These are phyloP conservation scores for Fusarium pseudocircinatum DNA, from an alignment of 2,329 filamentous ascomycete species.

Conservation along the genomic window DNA sequence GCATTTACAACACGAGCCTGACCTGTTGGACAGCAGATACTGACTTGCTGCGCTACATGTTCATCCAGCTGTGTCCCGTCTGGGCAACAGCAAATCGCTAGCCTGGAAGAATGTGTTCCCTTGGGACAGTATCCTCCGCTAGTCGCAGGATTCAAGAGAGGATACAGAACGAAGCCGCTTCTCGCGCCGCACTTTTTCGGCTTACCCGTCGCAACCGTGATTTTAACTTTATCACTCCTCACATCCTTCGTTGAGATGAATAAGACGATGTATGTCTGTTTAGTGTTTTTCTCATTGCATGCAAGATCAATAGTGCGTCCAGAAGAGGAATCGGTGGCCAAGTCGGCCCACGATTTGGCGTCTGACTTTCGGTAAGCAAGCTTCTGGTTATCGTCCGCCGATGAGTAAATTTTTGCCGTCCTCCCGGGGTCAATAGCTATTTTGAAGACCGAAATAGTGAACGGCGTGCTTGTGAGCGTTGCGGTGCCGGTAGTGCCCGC, in stretches of 20 bases:
- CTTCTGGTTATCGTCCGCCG: neutral
- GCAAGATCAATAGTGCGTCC: neutral
- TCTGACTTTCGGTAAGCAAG: conserved; percentile 14
- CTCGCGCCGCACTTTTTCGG: neutral
- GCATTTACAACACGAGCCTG: neutral
- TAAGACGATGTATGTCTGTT: neutral
- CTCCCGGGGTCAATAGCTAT: conserved; percentile 1
- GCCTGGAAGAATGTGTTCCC: conserved; percentile 1
- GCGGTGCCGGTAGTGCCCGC: conserved; percentile 13
- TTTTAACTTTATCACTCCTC: neutral
- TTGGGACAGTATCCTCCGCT: neutral
- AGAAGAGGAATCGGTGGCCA: neutral
- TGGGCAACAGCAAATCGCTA: conserved; percentile 21
- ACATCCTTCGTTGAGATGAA: conserved; percentile 14
- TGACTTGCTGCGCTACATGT: neutral
- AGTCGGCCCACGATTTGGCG: conserved; percentile 1
- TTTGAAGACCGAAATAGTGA: conserved; percentile 17
- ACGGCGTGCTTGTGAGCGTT: conserved; percentile 2
- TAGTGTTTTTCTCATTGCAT: conserved; percentile 10
- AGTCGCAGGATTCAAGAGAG: neutral
- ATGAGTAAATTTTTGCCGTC: neutral
- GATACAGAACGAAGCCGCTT: conserved; percentile 24
- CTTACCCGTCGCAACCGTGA: neutral
- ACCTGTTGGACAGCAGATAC: conserved; percentile 27
- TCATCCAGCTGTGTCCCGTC: conserved; percentile 17